Conservation (phyloP, 495 filamentous ascomycete species). For the Aspergillus panamensis region DNA sequence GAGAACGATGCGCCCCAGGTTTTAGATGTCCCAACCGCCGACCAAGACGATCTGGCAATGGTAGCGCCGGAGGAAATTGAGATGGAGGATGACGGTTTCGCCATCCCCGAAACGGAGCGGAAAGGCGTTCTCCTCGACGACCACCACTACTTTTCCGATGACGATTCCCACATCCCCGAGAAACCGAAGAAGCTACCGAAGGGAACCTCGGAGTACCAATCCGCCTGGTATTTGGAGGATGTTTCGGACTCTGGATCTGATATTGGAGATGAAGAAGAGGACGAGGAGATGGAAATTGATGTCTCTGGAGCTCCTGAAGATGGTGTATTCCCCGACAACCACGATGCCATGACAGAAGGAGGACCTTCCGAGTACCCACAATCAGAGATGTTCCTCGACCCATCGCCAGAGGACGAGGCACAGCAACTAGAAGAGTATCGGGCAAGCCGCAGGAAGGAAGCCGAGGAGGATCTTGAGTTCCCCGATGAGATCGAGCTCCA, state of each 20-base stretch:
- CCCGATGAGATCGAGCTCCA: conserved; percentile 95
- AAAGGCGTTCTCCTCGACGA: conserved; percentile 90
- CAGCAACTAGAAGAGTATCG: conserved; percentile 75
- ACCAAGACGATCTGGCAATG: conserved; percentile 76
- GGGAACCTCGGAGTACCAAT: conserved; percentile 90
- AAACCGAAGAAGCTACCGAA: conserved; percentile 74
- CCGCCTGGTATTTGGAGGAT: conserved; percentile 88
- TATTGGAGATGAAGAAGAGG: conserved; percentile 62
- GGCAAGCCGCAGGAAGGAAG: conserved; percentile 68
- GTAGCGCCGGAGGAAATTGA: conserved; percentile 81
- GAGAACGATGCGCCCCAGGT: conserved; percentile 45
- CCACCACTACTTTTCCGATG: conserved; percentile 97
- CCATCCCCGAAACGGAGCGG: conserved; percentile 53
- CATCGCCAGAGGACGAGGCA: conserved; percentile 81
- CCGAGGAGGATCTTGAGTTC: conserved; percentile 87
- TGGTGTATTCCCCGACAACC: conserved; percentile 69
- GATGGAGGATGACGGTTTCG: conserved; percentile 66
- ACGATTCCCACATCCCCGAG: conserved; percentile 61
- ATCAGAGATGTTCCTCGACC: conserved; percentile 88
- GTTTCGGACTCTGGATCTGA: conserved; percentile 86
- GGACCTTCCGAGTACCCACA: conserved; percentile 81
- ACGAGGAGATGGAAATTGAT: conserved; percentile 48
- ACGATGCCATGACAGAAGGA: conserved; percentile 69
- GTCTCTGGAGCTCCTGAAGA: conserved; percentile 63
- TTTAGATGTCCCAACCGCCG: conserved; percentile 65